A percentile compares a stretch with the other conserved stretches of the same genome.
These are phyloP conservation scores for Spinellus fusiger DNA, from an alignment of 192 early-diverging fungal species.

Conservation along the genomic window DNA sequence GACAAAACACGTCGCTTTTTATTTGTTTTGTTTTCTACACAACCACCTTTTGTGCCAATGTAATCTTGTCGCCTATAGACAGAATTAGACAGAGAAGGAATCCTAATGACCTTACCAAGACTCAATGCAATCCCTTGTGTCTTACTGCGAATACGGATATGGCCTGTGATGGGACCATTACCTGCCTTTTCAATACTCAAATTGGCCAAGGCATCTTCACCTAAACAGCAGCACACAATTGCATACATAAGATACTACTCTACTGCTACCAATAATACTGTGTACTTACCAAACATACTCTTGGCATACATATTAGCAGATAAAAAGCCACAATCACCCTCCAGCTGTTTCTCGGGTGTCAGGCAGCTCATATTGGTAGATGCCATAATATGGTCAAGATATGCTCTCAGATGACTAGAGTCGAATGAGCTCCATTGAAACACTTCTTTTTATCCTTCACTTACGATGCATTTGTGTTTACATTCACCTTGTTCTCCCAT, in stretches of 20 bases:
- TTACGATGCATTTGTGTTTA: conserved; percentile 87
- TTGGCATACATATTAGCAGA: conserved; percentile 96
- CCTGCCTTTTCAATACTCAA: conserved; percentile 84
- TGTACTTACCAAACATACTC: conserved; percentile 77
- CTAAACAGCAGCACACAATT: background rate
- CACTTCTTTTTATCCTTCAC: conserved; percentile 14
- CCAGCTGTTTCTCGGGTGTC: conserved; percentile 87
- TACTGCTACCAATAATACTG: background rate
- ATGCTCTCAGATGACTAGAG: conserved; percentile 74
- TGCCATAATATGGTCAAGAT: conserved; percentile 90
- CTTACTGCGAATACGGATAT: conserved; percentile 96
- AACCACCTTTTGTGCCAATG: conserved; percentile 13
- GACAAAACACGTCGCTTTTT: background rate
- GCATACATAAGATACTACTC: background rate
- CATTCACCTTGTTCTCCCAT: conserved; percentile 99
- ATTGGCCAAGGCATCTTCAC: conserved; percentile 96
- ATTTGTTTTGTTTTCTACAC: conserved; percentile 1
- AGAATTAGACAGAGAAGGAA: background rate
- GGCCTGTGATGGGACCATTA: conserved; percentile 79
- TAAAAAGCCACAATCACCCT: conserved; percentile 94
- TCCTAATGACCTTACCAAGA: conserved; percentile 49
- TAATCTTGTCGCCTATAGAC: conserved; percentile 10
- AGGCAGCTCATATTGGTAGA: conserved; percentile 98
- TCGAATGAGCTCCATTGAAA: background rate
- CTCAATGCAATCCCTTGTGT: conserved; percentile 97